Evolutionary conservation across 495 filamentous ascomycete species (phyloP), one percentile per base, ranked within the genome.

Genomic region (Penicillium maclennaniae): DNA sequence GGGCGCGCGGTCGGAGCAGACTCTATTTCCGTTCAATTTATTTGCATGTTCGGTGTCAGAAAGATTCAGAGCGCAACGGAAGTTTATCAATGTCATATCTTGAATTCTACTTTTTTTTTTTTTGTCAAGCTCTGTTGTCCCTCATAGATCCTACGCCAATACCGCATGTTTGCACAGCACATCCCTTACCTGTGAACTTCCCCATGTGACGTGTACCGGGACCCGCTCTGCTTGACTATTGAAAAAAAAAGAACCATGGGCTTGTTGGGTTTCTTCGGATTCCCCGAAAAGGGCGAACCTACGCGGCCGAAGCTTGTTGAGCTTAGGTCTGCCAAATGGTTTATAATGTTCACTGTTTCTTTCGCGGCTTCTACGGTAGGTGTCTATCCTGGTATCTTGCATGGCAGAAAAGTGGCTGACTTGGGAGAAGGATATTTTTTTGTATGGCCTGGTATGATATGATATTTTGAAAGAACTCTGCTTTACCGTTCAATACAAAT

Each of bases 401-500:
- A 10, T 15, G 3, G 26, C n/a, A 46, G 19, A 23, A 54, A 10
- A 56, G 31, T 44, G 42, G 23, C 51, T 62, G 39, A 54, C 42
- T 40, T 31, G 10, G 48, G 42, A 23, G 51, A 71, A 81, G 72
- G 89, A 95, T 70, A 83, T 91, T 48, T 88, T 95, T 59, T 76
- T 88, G 45, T 96, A 95, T 67, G 88, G 81, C 17, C 66, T 93
- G 50, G 79, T 81, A 69, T 44, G 69, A n/a, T n/a, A n/a, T n/a
- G n/a, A n/a, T n/a, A n/a, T n/a, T n/a, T n/a, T n/a, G n/a, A n/a
- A n/a, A n/a, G n/a, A n/a, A n/a, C n/a, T n/a, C n/a, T n/a, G n/a
- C n/a, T n/a, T n/a, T n/a, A n/a, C n/a, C n/a, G n/a, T 23, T 23
- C 23, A 23, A 23, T 23, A 23, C 5, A 5, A 2, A 2, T 6